These are phyloP conservation scores for Eustoma russellianum DNA, from an alignment of 257 asterid genomes.

Conservation along the genomic window DNA sequence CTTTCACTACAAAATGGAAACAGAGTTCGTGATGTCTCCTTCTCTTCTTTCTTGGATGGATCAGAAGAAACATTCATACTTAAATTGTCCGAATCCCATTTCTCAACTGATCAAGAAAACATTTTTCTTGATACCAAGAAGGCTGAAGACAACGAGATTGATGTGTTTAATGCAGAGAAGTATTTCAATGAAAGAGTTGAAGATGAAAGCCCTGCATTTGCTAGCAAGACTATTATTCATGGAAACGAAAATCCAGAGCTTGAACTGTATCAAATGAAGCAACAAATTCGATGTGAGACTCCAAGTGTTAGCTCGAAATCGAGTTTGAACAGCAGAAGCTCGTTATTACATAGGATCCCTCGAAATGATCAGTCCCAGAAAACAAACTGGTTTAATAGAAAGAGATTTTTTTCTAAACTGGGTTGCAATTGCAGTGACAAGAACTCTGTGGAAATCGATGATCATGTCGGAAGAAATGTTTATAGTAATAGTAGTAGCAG, in stretches of 20 bases:
- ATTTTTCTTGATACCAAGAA: conserved; percentile 19
- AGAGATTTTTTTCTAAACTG: conserved; percentile 45
- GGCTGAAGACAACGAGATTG: conserved; percentile 53
- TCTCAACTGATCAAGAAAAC: not conserved
- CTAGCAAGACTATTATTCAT: conserved; percentile 11
- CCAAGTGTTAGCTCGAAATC: conserved; percentile 54
- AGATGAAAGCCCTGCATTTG: conserved; percentile 11
- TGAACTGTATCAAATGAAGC: conserved; percentile 17
- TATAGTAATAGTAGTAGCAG: conserved; percentile 16
- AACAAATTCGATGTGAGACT: conserved; percentile 17
- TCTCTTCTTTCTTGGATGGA: conserved; percentile 45
- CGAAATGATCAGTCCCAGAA: conserved; percentile 28
- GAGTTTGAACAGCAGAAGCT: conserved; percentile 48
- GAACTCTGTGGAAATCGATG: conserved; percentile 32
- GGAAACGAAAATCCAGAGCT: conserved; percentile 24
- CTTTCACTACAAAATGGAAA: conserved; percentile 13
- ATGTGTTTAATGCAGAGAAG: conserved; percentile 63
- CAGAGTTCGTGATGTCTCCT: conserved; percentile 32
- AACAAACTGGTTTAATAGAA: conserved; percentile 19
- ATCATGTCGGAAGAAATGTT: conserved; percentile 7
- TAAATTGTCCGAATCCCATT: conserved; percentile 20
- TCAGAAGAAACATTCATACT: conserved; percentile 31
- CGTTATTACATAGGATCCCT: conserved; percentile 28
- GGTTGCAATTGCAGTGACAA: conserved; percentile 52
- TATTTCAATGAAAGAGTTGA: conserved; percentile 51